phyloP scores from a whole-genome alignment of 768 basidiomycete species.

The Lanmaoa pseudosensibilis region DNA sequence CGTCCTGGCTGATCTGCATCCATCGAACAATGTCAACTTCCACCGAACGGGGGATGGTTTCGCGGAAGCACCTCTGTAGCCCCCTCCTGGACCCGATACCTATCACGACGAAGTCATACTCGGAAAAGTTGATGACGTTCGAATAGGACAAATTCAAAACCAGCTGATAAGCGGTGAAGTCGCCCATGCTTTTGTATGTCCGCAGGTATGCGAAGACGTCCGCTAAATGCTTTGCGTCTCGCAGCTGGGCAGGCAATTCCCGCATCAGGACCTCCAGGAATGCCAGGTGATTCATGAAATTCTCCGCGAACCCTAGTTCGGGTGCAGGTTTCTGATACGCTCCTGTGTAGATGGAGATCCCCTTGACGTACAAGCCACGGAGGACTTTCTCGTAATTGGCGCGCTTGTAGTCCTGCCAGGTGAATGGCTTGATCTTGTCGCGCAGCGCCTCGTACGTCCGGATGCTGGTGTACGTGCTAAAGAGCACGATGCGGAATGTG shows the following conservation, averaged over 20 bases:
- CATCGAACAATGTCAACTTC: slow-evolving; percentile 64
- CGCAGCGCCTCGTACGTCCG: slow-evolving; percentile 69
- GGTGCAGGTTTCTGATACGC: slow-evolving; percentile 76
- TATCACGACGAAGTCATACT: slow-evolving; percentile 67
- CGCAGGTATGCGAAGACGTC: slow-evolving; percentile 63
- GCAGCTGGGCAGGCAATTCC: slow-evolving; percentile 50
- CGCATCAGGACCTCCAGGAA: slow-evolving; percentile 63
- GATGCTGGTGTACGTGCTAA: slow-evolving; percentile 69
- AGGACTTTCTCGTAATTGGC: slow-evolving; percentile 55
- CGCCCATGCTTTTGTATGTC: slow-evolving; percentile 70
- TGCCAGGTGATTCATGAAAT: slow-evolving; percentile 61
- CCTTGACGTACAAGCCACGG: slow-evolving; percentile 35
- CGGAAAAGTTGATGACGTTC: slow-evolving; percentile 56
- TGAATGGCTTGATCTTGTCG: slow-evolving; percentile 52
- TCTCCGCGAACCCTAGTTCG: slow-evolving; percentile 45
- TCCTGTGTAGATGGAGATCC: slow-evolving; percentile 58
- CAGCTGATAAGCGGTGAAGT: slow-evolving; percentile 71
- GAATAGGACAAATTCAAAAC: slow-evolving; percentile 61
- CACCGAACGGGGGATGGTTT: slow-evolving; percentile 39
- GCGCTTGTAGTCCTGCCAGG: slow-evolving; percentile 59
- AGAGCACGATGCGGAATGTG: slow-evolving; percentile 70
- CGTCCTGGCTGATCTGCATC: slow-evolving; percentile 56
- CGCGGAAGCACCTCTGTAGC: slow-evolving; percentile 66
- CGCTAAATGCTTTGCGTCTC: slow-evolving; percentile 51
- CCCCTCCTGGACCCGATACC: slow-evolving; percentile 69